Evolutionary conservation across 495 filamentous ascomycete species (phyloP).

Genomic region (Aspergillus bertholletiae): DNA sequence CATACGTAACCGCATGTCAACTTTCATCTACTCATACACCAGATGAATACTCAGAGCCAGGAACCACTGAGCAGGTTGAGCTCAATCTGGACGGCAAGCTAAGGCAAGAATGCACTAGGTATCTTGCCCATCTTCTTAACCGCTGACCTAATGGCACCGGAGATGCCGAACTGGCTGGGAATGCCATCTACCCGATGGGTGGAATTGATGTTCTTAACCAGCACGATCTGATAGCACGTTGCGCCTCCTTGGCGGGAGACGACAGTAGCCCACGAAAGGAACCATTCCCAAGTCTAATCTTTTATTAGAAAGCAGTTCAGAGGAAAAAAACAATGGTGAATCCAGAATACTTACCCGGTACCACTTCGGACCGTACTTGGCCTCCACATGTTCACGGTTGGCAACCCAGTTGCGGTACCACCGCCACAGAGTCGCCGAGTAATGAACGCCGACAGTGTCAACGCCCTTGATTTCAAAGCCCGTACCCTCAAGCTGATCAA

Average conservation of each 20-base stretch:
- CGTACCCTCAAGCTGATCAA: slow-evolving; percentile 62
- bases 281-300: slow-evolving; percentile 93
- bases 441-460: slow-evolving; percentile 93
- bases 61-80: too few relatives aligned
- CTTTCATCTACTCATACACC: too few relatives aligned
- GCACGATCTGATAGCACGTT: slow-evolving; percentile 91
- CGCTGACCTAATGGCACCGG: too few relatives aligned
- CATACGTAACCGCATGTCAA: too few relatives aligned
- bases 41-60: too few relatives aligned
- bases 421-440: slow-evolving; percentile 93
- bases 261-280: slow-evolving; percentile 92
- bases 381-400: slow-evolving; percentile 90
- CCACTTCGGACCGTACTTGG: slow-evolving; percentile 94
- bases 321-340: background rate
- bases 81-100: too few relatives aligned
- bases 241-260: slow-evolving; percentile 88
- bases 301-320: slow-evolving; percentile 5
- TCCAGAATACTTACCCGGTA: slow-evolving; percentile 69
- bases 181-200: slow-evolving; percentile 91
- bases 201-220: slow-evolving; percentile 98
- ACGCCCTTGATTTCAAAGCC: slow-evolving; percentile 60
- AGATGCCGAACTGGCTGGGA: slow-evolving; percentile 64
- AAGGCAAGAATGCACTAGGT: too few relatives aligned
- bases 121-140: too few relatives aligned
- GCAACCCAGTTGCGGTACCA: slow-evolving; percentile 99